These are phyloP conservation scores for Trifolium repens DNA, from an alignment of 306 rosid genomes.

Conservation along the genomic window DNA sequence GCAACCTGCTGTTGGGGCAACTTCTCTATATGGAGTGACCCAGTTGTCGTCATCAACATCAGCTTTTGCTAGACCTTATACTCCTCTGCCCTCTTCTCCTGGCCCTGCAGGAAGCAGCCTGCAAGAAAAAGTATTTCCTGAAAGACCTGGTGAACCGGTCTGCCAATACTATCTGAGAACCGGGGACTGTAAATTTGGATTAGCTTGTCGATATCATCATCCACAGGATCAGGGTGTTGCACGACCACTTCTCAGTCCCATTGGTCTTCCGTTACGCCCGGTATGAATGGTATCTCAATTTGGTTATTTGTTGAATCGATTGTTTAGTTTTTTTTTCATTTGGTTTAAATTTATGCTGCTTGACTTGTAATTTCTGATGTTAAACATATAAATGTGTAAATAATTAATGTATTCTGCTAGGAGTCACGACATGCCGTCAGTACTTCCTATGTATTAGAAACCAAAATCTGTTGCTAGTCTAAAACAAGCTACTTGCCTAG, in stretches of 20 bases:
- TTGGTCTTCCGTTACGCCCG: slow-evolving; percentile 87
- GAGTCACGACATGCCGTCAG: not conserved
- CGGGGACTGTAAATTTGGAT: slow-evolving; percentile 87
- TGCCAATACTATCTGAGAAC: slow-evolving; percentile 83
- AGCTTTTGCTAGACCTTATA: slow-evolving; percentile 68
- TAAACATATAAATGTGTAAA: slow-evolving; percentile 22
- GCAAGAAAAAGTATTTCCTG: slow-evolving; percentile 71
- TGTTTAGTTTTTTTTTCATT: slow-evolving; percentile 1
- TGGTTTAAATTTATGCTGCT: not conserved
- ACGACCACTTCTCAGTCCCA: slow-evolving; percentile 66
- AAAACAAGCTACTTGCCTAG: not conserved
- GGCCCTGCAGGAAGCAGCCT: slow-evolving; percentile 59
- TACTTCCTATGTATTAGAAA: slow-evolving; percentile 13
- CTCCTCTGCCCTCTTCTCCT: slow-evolving; percentile 59
- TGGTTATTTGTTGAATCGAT: slow-evolving; percentile 7
- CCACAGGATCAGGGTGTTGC: slow-evolving; percentile 62
- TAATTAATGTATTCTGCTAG: slow-evolving; percentile 2
- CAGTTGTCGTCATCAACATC: slow-evolving; percentile 74
- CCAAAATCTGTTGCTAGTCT: slow-evolving; percentile 14
- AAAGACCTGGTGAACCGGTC: slow-evolving; percentile 85
- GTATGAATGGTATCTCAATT: slow-evolving; percentile 46
- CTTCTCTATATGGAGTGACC: slow-evolving; percentile 79
- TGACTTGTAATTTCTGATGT: slow-evolving; percentile 9
- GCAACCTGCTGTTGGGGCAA: slow-evolving; percentile 73
- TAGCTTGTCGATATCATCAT: slow-evolving; percentile 84